Base-by-base conservation (phyloP, 1,139 yeast genomes). In the Diutina neorugosa region DNA sequence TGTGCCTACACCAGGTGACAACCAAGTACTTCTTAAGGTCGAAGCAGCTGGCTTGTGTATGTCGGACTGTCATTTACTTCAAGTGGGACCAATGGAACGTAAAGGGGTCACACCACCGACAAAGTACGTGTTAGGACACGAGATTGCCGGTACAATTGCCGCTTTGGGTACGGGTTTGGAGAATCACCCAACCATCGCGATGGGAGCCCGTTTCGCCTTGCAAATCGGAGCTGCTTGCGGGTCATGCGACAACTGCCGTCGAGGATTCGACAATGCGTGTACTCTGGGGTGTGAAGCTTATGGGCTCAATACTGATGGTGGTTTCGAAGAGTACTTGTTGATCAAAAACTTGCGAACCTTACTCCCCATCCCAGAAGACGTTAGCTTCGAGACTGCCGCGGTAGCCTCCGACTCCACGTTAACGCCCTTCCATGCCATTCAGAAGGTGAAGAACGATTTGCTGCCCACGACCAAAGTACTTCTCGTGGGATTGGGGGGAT, bases 1-100 rank as follows among this genome's bases (percentile, higher is more conserved):
- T 3, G 74, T 77, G 12, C 68, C 69, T 3, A 57, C 58, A 34
- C 79, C 81, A 0, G 63, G 62, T 2, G 61, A 63, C 31, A 63
- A 61, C 44, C 70, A 76, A 53, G 68, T 77, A 1, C 64, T 78
- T 19, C 62, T 78, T 51, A 74, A 77, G 60, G 65, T 78, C 37
- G 76, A 75, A 55, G 81, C 79, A 0, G 78, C 78, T 1, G 82
- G 83, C 2, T 66, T 78, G 55, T 78, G 82, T 61, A 71, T 69
- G 58, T 73, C 80, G 54, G 83, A 78, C 59, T 67, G 76, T 20
- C 80, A 77, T 58, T 65, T 76, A 21, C 62, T 77, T 27, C 60
- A 64, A 34, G 73, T 70, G n/a, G 59, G 16, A 53, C 62, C 63
- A 34, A 47, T 41, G 34, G 27, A 23, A 6, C 20, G 23, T 7